Conservation (phyloP, 495 filamentous ascomycete genomes). For the Aspergillus ostianus region DNA sequence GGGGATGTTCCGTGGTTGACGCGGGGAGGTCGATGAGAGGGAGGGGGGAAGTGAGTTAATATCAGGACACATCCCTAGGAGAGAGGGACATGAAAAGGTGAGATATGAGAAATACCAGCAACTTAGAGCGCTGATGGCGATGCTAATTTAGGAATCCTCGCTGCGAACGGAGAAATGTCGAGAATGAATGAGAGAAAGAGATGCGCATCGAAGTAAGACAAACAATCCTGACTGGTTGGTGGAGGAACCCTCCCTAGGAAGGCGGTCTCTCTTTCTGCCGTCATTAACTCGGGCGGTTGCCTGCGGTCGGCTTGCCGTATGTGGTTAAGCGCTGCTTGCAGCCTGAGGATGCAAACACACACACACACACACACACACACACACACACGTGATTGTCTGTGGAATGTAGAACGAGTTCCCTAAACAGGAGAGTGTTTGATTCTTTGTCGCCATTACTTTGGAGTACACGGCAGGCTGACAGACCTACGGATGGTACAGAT, state of each 20-base stretch:
- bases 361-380: too few species aligned
- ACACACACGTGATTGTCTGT: too few species aligned
- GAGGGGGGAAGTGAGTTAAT: constrained; percentile 74
- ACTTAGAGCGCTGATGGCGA: background rate
- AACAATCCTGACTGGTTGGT: background rate
- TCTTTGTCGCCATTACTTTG: too few species aligned
- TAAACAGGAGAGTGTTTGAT: too few species aligned
- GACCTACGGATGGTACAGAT: too few species aligned
- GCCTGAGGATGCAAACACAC: background rate
- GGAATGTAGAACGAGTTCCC: too few species aligned
- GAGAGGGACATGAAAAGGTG: background rate
- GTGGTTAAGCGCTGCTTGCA: background rate
- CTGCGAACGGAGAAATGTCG: constrained; percentile 10
- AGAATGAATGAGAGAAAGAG: too few species aligned
- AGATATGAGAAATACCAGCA: background rate
- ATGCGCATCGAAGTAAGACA: background rate
- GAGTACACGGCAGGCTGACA: too few species aligned
- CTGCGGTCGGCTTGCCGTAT: background rate
- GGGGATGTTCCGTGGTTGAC: constrained; percentile 30
- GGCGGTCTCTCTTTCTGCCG: background rate
- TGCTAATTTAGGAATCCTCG: background rate
- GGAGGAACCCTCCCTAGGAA: background rate
- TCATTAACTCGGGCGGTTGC: background rate
- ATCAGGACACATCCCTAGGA: constrained; percentile 59
- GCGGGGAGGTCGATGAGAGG: constrained; percentile 44